Base-by-base conservation (phyloP, 345 rosid species). In the Salix arbutifolia region DNA sequence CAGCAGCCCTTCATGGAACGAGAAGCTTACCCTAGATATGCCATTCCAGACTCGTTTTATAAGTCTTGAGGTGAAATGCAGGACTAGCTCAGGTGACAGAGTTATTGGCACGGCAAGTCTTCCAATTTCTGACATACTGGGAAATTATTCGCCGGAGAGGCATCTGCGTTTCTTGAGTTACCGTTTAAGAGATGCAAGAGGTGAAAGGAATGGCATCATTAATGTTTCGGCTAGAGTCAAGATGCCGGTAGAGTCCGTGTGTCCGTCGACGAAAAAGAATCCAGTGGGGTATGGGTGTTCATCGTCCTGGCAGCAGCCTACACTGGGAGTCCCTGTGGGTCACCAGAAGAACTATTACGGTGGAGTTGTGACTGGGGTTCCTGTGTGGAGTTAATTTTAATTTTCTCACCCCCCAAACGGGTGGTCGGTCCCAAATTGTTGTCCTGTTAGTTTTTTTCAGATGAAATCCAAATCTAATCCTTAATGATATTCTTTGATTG, bases 81-180 rank as follows among this genome's bases (percentile, higher is more conserved):
- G 38, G 76, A 73, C 80, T 37, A 77, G 82, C 0, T 75, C 82
- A 2, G 84, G 85, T 0, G 79, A 77, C 18, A 87, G 79, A 75
- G 66, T 7, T 26, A 79, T 91, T 8, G 96, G 94, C 0, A 38
- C 21, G 2, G 90, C 83, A 0, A 84, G 68, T 18, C 76, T 93
- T 31, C 95, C 97, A 1, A 79, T 87, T 33, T 77, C 90, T 0
- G 97, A 93, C 78, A 86, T 93, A 38, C 14, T 86, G 0, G 91
- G 88, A 23, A 91, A 88, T 7, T 83, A 81, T 50, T 48, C 79
- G 2, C 94, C 92, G 1, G 84, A 61, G 25, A 88, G 84, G n/a
- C 81, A 85, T 77, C 70, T 89, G 33, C 93, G 88, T 8, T 85
- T 93, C 52, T 79, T 93, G 88, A 93, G 97, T 76, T 91, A 91